These are phyloP conservation scores for Mycosarcoma mackinlayi DNA, from an alignment of 1,284 basidiomycete genomes.

Conservation along the genomic window DNA sequence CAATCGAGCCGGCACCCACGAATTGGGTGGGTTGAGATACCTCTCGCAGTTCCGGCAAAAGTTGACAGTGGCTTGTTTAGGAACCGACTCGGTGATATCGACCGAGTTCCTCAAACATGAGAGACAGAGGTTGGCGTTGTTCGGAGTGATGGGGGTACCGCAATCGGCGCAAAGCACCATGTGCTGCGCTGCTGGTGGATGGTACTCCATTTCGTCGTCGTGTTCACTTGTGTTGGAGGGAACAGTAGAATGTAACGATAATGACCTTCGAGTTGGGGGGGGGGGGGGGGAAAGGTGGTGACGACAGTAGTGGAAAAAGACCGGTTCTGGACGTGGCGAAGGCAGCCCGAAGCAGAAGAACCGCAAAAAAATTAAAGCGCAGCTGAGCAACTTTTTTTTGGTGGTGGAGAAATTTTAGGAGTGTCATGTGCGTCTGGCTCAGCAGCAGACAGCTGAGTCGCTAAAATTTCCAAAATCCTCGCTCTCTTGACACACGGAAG, in stretches of 20 bases:
- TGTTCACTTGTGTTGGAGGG: neutral
- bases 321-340: no score
- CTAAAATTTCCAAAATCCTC: slow-evolving; percentile 1
- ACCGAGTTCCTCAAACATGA: slow-evolving; percentile 88
- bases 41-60: slow-evolving; percentile 97
- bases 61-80: slow-evolving; percentile 93
- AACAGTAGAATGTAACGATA: neutral
- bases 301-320: slow-evolving; percentile 7
- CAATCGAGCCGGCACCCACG: slow-evolving; percentile 86
- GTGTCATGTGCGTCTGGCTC: slow-evolving; percentile 8
- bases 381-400: slow-evolving; percentile 14
- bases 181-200: slow-evolving; percentile 59
- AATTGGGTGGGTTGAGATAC: slow-evolving; percentile 88
- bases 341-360: no score
- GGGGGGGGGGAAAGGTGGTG: neutral
- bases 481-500: slow-evolving; percentile 12
- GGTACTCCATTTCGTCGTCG: slow-evolving; percentile 54
- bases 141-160: slow-evolving; percentile 92
- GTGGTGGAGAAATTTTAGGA: slow-evolving; percentile 37
- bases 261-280: neutral
- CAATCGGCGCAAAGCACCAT: slow-evolving; percentile 70
- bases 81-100: slow-evolving; percentile 97
- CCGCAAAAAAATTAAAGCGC: slow-evolving; percentile 16
- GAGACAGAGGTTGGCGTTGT: slow-evolving; percentile 96
- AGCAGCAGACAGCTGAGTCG: neutral